phyloP scores from a whole-genome alignment of 345 rosid genomes.

The Citrus maxima region DNA sequence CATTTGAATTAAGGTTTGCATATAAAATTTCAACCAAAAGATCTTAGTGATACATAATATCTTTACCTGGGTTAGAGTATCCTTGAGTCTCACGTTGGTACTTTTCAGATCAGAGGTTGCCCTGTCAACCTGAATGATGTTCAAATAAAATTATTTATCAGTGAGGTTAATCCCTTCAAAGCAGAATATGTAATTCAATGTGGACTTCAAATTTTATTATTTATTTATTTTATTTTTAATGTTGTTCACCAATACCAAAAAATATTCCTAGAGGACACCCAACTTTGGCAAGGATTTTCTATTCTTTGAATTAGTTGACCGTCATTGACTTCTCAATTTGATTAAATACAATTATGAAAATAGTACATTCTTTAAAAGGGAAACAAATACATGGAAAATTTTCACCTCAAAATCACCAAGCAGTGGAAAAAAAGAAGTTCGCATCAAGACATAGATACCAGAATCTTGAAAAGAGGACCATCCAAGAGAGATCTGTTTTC shows the following conservation, averaged over 20 bases:
- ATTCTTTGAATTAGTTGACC: not conserved
- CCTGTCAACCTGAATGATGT: slow-evolving; percentile 61
- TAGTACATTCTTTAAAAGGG: not conserved
- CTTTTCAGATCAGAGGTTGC: slow-evolving; percentile 74
- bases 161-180: not conserved
- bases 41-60: not conserved
- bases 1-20: slow-evolving; percentile 14
- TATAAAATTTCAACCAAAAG: slow-evolving; percentile 1
- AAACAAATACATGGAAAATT: not conserved
- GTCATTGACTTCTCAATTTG: not conserved
- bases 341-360: not conserved
- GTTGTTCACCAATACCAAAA: not conserved
- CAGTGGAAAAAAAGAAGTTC: not conserved
- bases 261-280: not conserved
- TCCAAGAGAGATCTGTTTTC: not conserved
- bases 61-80: slow-evolving; percentile 71
- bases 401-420: not conserved
- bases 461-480: not conserved
- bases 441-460: not conserved
- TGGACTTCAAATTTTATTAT: not conserved
- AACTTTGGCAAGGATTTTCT: not conserved
- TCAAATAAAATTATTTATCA: not conserved
- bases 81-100: slow-evolving; percentile 79
- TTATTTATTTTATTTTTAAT: not conserved
- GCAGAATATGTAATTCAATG: not conserved